These are phyloP conservation scores for Sporothrix euskadiensis DNA, from an alignment of 2,329 filamentous ascomycete species.

Conservation along the genomic window DNA sequence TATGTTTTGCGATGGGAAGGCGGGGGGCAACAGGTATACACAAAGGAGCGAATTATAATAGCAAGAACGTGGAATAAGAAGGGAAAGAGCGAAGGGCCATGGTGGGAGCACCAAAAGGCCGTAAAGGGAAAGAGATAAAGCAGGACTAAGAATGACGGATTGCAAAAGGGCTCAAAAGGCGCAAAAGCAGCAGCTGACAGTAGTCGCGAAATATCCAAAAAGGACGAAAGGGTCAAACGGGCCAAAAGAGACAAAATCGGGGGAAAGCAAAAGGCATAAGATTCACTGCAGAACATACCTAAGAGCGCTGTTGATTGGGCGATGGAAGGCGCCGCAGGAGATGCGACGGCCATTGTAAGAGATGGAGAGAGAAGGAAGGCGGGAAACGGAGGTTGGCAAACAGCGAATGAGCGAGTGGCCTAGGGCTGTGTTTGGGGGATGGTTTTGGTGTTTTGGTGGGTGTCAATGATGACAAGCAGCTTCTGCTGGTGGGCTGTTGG, in stretches of 20 bases:
- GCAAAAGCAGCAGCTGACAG: constrained; percentile 22
- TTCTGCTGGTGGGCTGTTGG: neutral
- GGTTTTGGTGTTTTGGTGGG: neutral
- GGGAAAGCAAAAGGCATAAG: neutral
- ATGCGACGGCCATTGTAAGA: constrained; percentile 38
- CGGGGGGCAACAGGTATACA: neutral
- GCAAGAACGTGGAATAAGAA: neutral
- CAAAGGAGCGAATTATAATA: neutral
- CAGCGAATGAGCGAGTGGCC: constrained; percentile 8
- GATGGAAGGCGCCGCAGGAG: constrained; percentile 37
- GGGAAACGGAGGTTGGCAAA: constrained; percentile 8
- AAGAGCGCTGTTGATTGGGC: constrained; percentile 36
- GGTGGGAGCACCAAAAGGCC: neutral
- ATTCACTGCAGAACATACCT: constrained; percentile 36
- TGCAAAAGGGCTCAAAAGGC: constrained; percentile 18
- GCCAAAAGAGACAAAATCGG: neutral
- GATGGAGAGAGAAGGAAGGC: neutral
- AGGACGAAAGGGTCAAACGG: constrained; percentile 1
- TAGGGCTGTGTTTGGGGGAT: neutral
- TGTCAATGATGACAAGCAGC: neutral
- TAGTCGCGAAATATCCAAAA: neutral
- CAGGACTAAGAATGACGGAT: constrained; percentile 4
- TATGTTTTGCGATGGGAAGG: neutral
- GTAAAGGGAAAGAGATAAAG: constrained; percentile 1
- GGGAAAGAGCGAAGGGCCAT: constrained; percentile 11